phyloP scores from a whole-genome alignment of 805 yeast species.

The Ogataea degrootiae region DNA sequence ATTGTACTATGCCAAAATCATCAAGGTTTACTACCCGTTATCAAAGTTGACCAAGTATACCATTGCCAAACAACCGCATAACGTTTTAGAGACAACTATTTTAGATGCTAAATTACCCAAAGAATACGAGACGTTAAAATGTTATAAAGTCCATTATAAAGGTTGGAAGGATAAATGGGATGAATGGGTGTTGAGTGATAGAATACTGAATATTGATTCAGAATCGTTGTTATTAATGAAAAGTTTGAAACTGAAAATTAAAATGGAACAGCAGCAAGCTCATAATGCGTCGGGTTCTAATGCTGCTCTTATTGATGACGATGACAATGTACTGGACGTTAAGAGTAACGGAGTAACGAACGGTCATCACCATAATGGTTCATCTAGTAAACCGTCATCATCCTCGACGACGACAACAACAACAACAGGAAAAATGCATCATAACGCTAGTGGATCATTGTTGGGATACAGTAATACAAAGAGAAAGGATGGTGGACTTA shows the following conservation, averaged over 20 bases:
- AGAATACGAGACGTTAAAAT: conserved; percentile 9
- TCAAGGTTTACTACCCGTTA: conserved; percentile 57
- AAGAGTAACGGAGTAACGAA: not conserved
- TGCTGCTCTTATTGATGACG: not conserved
- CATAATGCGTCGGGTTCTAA: conserved; percentile 2
- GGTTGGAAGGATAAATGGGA: conserved; percentile 98
- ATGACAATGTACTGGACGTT: not conserved
- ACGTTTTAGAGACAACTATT: not conserved
- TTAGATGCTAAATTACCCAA: conserved; percentile 20
- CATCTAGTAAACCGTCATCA: no score
- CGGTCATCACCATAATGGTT: not conserved
- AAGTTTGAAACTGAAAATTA: conserved; percentile 41
- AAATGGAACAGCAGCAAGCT: conserved; percentile 7
- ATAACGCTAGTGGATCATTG: no score
- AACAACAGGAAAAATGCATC: no score
- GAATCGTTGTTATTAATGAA: conserved; percentile 65
- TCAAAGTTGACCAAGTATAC: conserved; percentile 34
- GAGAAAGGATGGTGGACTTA: no score
- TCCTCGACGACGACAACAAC: no score
- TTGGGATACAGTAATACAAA: no score
- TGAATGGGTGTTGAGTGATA: conserved; percentile 79
- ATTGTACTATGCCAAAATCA: conserved; percentile 80
- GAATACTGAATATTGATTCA: conserved; percentile 64
- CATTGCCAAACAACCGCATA: conserved; percentile 16
- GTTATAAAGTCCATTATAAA: conserved; percentile 76